phyloP scores from a whole-genome alignment of 1,284 basidiomycete species.

The Cutaneotrichosporon curvatum region DNA sequence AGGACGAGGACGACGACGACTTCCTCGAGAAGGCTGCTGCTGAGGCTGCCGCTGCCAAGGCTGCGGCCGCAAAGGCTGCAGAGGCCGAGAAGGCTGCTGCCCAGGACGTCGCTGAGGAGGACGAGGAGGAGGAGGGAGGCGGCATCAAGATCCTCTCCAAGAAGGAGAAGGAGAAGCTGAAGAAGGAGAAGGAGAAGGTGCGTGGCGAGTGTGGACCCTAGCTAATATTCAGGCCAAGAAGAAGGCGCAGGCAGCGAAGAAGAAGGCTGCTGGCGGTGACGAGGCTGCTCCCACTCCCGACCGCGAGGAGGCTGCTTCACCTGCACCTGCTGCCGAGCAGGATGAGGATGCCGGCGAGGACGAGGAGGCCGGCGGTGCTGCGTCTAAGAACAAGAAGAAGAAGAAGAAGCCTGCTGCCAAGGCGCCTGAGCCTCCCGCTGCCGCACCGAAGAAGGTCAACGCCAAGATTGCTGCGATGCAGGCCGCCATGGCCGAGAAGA shows the following conservation, averaged over 20 bases:
- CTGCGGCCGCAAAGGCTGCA: constrained; percentile 47
- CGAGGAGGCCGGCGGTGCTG: constrained; percentile 50
- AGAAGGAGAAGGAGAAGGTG: constrained; percentile 91
- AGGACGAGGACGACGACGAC: constrained; percentile 32
- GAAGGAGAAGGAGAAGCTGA: constrained; percentile 87
- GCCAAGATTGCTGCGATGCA: constrained; percentile 59
- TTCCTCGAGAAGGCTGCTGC: constrained; percentile 44
- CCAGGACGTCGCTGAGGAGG: constrained; percentile 30
- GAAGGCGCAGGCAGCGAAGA: constrained; percentile 82
- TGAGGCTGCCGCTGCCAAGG: constrained; percentile 42
- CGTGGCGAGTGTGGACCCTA: constrained; percentile 8
- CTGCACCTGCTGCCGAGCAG: constrained; percentile 24
- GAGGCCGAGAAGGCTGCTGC: constrained; percentile 67
- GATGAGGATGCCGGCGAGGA: constrained; percentile 50
- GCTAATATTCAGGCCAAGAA: constrained; percentile 67
- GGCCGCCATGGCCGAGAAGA: constrained; percentile 84
- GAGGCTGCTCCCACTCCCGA: constrained; percentile 9
- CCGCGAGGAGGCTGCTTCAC: constrained; percentile 14
- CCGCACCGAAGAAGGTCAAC: constrained; percentile 60
- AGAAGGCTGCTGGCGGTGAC: constrained; percentile 53
- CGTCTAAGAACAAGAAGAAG: constrained; percentile 69
- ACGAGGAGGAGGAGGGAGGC: constrained; percentile 74
- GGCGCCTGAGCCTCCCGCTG: constrained; percentile 51
- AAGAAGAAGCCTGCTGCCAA: constrained; percentile 77
- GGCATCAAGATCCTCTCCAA: constrained; percentile 64